Base-by-base conservation (phyloP, 176 grass and related monocot species). In the Luzula sylvatica region DNA sequence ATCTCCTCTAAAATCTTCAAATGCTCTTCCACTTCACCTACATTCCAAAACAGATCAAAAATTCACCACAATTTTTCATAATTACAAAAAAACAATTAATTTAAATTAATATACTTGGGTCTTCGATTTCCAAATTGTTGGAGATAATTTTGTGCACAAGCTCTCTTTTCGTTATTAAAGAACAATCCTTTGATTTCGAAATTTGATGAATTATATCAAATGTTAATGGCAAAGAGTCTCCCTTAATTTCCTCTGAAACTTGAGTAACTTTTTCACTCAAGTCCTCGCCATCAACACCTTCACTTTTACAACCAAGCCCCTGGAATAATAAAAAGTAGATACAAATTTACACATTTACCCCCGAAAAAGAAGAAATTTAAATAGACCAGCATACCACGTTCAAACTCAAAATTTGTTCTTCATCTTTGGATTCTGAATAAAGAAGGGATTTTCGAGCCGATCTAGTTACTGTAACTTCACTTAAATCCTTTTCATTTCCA, bases 91-190 rank as follows among this genome's bases (percentile, higher is more conserved):
- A 11, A 54, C 17, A 14, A 56, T 50, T 38, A 67, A 14, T 73
- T 52, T 25, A 54, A 52, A 35, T 6, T 8, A 24, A 3, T 52
- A 9, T 90, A 98, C 86, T 64, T 52, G 56, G 79, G 19, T 78
- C 86, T 49, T 98, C 93, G 49, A 98, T 87, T 56, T 98, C 86
- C 42, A 98, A 76, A 55, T 98, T 98, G 22, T 82, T 83, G 58
- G 78, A 65, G 56, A 98, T 67, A 59, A 98, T 90, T 55, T 78
- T 72, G 72, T 98, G 78, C 59, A 98, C 58, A 61, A 98, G 93
- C 62, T 98, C 75, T 61, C 87, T 75, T 53, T 83, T 98, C 4
- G 86, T 98, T 46, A 98, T 77, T 12, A 75, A 46, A 0, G 61
- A 80, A 90, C 75, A 65, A 50, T 90, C 67, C 16, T 57, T 80